A percentile compares a stretch with the other conserved stretches of the same genome.
These are phyloP conservation scores for Hypoxylon perforatum DNA, from an alignment of 495 filamentous ascomycete genomes.

Conservation along the genomic window DNA sequence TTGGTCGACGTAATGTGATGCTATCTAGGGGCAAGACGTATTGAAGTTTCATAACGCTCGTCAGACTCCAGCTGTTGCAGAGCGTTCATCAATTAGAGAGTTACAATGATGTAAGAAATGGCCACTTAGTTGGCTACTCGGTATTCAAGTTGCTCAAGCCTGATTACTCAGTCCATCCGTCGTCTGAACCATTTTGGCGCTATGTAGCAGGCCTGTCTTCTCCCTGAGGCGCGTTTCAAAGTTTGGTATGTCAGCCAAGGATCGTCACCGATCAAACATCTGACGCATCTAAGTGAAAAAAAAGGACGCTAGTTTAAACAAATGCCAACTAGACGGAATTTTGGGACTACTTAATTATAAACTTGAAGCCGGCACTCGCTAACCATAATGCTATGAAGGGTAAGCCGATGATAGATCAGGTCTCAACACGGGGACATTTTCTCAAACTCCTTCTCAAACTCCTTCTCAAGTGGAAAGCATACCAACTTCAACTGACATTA, in stretches of 20 bases:
- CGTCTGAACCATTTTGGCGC: slow-evolving; percentile 5
- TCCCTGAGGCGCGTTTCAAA: slow-evolving; percentile 25
- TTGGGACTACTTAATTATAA: background rate
- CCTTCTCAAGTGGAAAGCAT: background rate
- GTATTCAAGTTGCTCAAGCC: background rate
- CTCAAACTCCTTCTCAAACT: background rate
- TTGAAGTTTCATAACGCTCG: slow-evolving; percentile 34
- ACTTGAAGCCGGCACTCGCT: slow-evolving; percentile 11
- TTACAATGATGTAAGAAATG: slow-evolving; percentile 29
- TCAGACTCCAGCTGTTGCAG: slow-evolving; percentile 36
- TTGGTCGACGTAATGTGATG: slow-evolving; percentile 5
- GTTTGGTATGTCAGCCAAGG: slow-evolving; percentile 6
- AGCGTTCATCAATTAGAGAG: slow-evolving; percentile 22
- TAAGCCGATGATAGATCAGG: background rate
- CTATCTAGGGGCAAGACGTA: slow-evolving; percentile 34
- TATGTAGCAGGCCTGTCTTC: background rate
- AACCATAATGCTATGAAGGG: background rate
- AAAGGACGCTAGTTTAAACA: slow-evolving; percentile 8
- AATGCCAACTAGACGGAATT: slow-evolving; percentile 14
- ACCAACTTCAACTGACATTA: background rate
- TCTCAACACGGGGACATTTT: background rate
- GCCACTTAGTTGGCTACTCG: background rate
- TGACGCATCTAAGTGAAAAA: slow-evolving; percentile 7
- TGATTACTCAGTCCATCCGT: slow-evolving; percentile 8
- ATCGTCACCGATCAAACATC: slow-evolving; percentile 23